Percentiles rank a stretch among this genome's conserved stretches.
Conservation (phyloP, 169 alveolate genomes). For the Toxoplasma gondii region DNA sequence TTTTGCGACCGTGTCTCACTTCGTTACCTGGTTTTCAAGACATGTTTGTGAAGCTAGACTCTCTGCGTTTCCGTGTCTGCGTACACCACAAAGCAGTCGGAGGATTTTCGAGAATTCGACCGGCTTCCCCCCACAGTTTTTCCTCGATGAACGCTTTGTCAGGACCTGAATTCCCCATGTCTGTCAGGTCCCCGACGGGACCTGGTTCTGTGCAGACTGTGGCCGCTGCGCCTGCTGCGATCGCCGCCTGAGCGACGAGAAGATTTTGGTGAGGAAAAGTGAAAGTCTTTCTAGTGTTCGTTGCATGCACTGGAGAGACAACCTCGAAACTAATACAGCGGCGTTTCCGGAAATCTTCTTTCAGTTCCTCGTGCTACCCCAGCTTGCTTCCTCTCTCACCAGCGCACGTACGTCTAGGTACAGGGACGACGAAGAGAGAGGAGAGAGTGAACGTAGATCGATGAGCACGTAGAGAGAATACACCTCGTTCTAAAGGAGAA, state of each 20-base stretch:
- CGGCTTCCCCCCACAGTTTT: too few species aligned
- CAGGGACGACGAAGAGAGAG: neutral
- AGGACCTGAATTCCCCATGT: too few species aligned
- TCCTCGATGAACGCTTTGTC: too few species aligned
- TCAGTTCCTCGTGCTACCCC: neutral
- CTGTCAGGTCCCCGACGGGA: slow-evolving; percentile 59
- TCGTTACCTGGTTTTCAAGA: too few species aligned
- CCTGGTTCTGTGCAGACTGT: slow-evolving; percentile 63
- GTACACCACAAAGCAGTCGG: too few species aligned
- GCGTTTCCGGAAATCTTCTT: neutral
- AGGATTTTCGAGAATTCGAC: too few species aligned
- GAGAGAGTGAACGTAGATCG: too few species aligned
- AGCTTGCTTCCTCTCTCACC: neutral
- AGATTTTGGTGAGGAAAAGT: slow-evolving; percentile 38
- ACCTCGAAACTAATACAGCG: neutral
- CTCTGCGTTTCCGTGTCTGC: too few species aligned
- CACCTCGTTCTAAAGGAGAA: too few species aligned
- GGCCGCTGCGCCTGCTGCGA: slow-evolving; percentile 61
- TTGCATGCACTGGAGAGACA: neutral
- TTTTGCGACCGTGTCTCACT: too few species aligned
- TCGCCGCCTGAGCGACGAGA: slow-evolving; percentile 33
- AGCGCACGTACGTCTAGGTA: neutral
- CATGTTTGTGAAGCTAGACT: too few species aligned
- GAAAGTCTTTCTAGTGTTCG: neutral
- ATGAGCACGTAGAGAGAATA: too few species aligned